Percentiles rank a stretch among this genome's conserved stretches.
phyloP scores from a whole-genome alignment of 1,284 basidiomycete species.

The Cystobasidiaceae sp. region DNA sequence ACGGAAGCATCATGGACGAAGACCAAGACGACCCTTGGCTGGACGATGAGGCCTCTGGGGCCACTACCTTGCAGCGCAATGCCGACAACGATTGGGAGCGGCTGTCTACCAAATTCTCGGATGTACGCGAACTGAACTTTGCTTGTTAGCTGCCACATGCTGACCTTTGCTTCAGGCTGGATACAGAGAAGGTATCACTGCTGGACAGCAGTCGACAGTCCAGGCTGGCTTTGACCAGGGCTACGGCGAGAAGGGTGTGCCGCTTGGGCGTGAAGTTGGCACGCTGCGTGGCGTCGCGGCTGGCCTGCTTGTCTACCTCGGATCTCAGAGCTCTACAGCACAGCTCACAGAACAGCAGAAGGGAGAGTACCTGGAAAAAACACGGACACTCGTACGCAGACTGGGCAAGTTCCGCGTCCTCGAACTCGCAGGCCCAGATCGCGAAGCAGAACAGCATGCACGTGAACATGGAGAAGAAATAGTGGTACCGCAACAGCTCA shows the following conservation, averaged over 20 bases:
- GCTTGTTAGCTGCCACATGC: not conserved
- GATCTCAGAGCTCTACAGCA: conserved; percentile 18
- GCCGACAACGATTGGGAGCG: conserved; percentile 38
- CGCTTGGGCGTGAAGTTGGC: conserved; percentile 67
- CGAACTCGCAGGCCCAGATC: conserved; percentile 63
- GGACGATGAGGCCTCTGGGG: conserved; percentile 33
- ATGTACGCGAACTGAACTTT: conserved; percentile 25
- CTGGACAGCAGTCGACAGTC: conserved; percentile 70
- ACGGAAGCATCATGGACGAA: conserved; percentile 20
- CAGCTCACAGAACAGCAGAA: conserved; percentile 12
- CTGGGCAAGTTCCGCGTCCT: conserved; percentile 59
- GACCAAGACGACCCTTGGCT: conserved; percentile 40
- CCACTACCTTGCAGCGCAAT: conserved; percentile 22
- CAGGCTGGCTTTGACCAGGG: conserved; percentile 77
- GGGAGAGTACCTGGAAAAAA: conserved; percentile 46
- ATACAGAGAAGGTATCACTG: conserved; percentile 79
- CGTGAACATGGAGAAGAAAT: conserved; percentile 49
- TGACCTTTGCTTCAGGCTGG: conserved; percentile 57
- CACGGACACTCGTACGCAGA: conserved; percentile 54
- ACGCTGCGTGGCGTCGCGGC: conserved; percentile 61
- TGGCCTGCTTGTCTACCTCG: conserved; percentile 57
- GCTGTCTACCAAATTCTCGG: conserved; percentile 35
- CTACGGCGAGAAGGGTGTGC: conserved; percentile 64
- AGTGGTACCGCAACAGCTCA: conserved; percentile 34
- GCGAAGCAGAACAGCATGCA: conserved; percentile 66